A percentile compares a stretch with the other conserved stretches of the same genome.
phyloP scores from a whole-genome alignment of 106 monocot genomes.

The Dendrobium huoshanense region DNA sequence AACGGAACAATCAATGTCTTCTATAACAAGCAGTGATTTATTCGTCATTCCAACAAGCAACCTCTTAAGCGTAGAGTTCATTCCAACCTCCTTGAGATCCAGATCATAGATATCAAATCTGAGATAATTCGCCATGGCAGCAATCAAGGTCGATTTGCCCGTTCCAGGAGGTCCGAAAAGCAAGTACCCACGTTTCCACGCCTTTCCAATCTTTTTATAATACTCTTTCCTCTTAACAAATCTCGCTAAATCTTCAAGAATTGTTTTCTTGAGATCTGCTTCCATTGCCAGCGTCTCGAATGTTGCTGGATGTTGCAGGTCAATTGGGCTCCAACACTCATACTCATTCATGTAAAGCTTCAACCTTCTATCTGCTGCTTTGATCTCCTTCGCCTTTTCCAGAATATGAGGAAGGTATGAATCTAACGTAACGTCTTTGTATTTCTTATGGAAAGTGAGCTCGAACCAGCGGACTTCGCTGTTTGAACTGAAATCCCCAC shows the following conservation, averaged over 20 bases:
- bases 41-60: conserved; percentile 14
- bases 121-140: conserved; percentile 55
- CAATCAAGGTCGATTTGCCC: conserved; percentile 56
- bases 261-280: conserved; percentile 16
- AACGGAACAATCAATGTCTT: conserved; percentile 24
- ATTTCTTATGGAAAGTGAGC: conserved; percentile 31
- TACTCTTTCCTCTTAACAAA: conserved; percentile 33
- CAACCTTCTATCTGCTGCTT: conserved; percentile 6
- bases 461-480: conserved; percentile 4
- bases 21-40: conserved; percentile 15
- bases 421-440: conserved; percentile 17
- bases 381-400: conserved; percentile 12
- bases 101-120: conserved; percentile 25
- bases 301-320: conserved; percentile 38
- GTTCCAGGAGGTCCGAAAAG: conserved; percentile 54
- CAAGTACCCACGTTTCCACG: conserved; percentile 55
- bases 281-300: conserved; percentile 48
- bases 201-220: conserved; percentile 31
- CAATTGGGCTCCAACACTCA: conserved; percentile 14
- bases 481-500: no score
- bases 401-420: conserved; percentile 24
- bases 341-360: conserved; percentile 24
- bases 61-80: neutral
- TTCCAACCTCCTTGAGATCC: conserved; percentile 10
- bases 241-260: conserved; percentile 27